These are phyloP conservation scores for Fraxinus nigra DNA, from an alignment of 305 asterid species.

Conservation along the genomic window DNA sequence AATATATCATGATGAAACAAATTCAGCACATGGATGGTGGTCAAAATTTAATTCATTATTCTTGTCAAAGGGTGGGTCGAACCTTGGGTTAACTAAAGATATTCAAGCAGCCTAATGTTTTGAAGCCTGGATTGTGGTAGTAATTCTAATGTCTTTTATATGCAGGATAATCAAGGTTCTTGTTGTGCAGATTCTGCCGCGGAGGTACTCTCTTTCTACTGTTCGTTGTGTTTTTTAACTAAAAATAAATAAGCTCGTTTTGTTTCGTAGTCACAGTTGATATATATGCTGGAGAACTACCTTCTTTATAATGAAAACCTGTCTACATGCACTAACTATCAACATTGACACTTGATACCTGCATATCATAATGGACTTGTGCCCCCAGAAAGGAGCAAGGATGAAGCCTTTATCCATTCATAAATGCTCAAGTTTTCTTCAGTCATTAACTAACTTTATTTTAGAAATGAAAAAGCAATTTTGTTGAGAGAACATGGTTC, in stretches of 20 bases:
- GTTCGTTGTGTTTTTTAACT: neutral
- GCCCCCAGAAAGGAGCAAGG: neutral
- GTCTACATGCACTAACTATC: neutral
- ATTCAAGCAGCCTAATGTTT: neutral
- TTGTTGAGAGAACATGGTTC: neutral
- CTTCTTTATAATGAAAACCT: neutral
- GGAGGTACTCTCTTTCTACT: conserved; percentile 41
- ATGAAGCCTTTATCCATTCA: neutral
- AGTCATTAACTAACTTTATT: neutral
- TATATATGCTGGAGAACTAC: neutral
- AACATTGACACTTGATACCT: neutral
- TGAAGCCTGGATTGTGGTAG: neutral
- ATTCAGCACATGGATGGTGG: neutral
- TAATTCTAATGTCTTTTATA: neutral
- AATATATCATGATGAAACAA: neutral
- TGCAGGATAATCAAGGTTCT: conserved; percentile 58
- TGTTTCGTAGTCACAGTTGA: neutral
- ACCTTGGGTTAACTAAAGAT: neutral
- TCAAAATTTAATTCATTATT: neutral
- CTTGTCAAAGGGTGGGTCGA: neutral
- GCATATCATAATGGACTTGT: neutral
- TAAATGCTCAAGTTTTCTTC: neutral
- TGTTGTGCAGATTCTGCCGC: conserved; percentile 80
- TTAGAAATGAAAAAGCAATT: neutral
- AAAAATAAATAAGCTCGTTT: neutral